phyloP scores from a whole-genome alignment of 2,329 filamentous ascomycete genomes.

The Sarocladiaceae sp. region DNA sequence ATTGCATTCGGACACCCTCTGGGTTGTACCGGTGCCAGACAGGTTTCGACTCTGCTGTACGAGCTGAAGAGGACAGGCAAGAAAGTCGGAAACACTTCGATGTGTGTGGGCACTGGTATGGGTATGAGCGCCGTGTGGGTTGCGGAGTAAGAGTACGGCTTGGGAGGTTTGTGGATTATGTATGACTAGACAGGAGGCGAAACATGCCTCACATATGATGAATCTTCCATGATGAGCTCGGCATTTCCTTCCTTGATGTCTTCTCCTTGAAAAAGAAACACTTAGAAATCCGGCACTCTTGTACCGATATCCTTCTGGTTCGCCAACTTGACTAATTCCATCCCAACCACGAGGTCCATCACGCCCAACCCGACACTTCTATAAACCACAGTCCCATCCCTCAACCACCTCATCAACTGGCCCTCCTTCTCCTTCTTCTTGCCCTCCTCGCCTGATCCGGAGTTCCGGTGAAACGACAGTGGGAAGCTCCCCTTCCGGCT shows the following conservation, averaged over 20 bases:
- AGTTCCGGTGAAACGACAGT: conserved; percentile 23
- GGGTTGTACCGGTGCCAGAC: conserved; percentile 87
- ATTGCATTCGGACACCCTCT: conserved; percentile 95
- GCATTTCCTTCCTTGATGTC: not conserved
- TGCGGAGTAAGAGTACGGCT: conserved; percentile 64
- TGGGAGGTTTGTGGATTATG: no score
- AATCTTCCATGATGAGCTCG: not conserved
- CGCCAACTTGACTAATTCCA: conserved; percentile 51
- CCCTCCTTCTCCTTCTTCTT: conserved; percentile 39
- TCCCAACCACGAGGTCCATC: conserved; percentile 60
- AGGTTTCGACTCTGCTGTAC: conserved; percentile 86
- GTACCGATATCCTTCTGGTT: conserved; percentile 48
- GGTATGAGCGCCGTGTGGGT: conserved; percentile 97
- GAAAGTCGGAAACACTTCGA: conserved; percentile 86
- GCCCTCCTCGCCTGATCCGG: conserved; percentile 20
- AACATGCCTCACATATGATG: not conserved
- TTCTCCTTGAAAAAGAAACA: not conserved
- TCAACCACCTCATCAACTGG: conserved; percentile 49
- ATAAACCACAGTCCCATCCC: conserved; percentile 59
- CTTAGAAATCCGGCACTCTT: conserved; percentile 44
- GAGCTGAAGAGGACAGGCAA: conserved; percentile 79
- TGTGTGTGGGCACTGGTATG: conserved; percentile 97
- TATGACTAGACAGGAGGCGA: not conserved
- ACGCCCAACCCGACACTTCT: conserved; percentile 61
- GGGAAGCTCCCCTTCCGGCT: conserved; percentile 27